Percentiles rank a stretch among this genome's conserved stretches.
Evolutionary conservation across 495 filamentous ascomycete species (phyloP).

Genomic region (Penicillium goetzii): DNA sequence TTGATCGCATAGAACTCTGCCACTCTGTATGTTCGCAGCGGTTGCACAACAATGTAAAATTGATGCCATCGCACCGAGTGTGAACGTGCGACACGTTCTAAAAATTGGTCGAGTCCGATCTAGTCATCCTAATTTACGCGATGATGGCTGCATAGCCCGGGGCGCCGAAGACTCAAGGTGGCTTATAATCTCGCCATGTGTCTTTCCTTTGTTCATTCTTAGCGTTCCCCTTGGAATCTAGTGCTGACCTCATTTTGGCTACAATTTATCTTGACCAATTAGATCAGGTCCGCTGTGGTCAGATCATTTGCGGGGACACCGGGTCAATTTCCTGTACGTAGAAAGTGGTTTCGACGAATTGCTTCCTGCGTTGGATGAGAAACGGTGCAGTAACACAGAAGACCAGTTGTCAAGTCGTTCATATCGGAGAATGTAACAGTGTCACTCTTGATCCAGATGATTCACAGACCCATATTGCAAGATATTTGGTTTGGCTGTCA

Average conservation of each 20-base stretch:
- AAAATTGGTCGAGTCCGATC: neutral
- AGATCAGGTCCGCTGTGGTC: neutral
- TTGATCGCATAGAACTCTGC: neutral
- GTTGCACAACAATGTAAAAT: neutral
- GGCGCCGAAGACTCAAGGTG: too few relatives aligned
- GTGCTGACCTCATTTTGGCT: neutral
- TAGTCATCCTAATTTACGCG: neutral
- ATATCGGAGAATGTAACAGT: neutral
- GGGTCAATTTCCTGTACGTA: neutral
- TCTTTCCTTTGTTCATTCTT: neutral
- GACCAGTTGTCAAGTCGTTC: too few relatives aligned
- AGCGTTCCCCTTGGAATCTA: neutral
- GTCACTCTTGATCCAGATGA: neutral
- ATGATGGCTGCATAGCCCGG: neutral
- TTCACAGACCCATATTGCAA: neutral
- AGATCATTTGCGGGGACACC: neutral
- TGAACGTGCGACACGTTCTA: neutral
- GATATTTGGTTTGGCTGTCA: neutral
- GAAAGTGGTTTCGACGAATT: neutral
- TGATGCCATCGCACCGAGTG: neutral
- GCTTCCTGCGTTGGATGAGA: neutral
- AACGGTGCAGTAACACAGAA: neutral
- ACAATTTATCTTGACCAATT: neutral
- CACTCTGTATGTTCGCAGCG: neutral
- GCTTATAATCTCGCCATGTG: neutral